Evolutionary conservation across 225 moss, liverwort and hornwort genomes (phyloP).

Genomic region (Polytrichum commune): DNA sequence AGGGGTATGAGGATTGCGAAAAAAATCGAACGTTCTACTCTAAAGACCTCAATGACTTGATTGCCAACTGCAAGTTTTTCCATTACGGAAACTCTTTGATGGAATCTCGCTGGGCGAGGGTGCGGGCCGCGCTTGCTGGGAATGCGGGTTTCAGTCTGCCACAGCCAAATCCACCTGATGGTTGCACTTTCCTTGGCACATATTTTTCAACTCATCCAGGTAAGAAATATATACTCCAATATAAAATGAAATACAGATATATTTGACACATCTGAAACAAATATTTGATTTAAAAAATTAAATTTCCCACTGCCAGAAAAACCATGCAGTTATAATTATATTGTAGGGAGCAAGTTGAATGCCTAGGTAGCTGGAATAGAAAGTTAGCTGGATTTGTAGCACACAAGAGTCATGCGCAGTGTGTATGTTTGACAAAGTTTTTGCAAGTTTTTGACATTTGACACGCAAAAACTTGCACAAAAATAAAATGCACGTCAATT

Average conservation of each 20-base stretch:
- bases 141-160: conserved; percentile 23
- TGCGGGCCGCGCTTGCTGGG: conserved; percentile 18
- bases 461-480: no score
- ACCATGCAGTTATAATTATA: background rate
- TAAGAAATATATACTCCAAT: background rate
- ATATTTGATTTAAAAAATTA: no score
- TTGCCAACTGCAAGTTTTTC: conserved; percentile 19
- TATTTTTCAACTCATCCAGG: conserved; percentile 20
- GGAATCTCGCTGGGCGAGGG: conserved; percentile 26
- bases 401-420: no score
- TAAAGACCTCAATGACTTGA: background rate
- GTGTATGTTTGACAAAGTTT: no score
- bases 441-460: no score
- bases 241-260: no score
- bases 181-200: conserved; percentile 16
- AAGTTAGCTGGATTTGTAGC: no score
- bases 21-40: background rate
- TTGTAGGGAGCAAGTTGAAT: background rate
- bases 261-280: background rate
- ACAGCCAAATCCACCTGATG: background rate
- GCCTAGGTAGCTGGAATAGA: no score
- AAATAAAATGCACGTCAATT: no score
- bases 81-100: conserved; percentile 26
- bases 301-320: background rate
- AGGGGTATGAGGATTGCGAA: conserved; percentile 7